Evolutionary conservation across 495 filamentous ascomycete genomes (phyloP), one percentile per base, ranked within the genome.

Genomic region (Lophium mytilinum): DNA sequence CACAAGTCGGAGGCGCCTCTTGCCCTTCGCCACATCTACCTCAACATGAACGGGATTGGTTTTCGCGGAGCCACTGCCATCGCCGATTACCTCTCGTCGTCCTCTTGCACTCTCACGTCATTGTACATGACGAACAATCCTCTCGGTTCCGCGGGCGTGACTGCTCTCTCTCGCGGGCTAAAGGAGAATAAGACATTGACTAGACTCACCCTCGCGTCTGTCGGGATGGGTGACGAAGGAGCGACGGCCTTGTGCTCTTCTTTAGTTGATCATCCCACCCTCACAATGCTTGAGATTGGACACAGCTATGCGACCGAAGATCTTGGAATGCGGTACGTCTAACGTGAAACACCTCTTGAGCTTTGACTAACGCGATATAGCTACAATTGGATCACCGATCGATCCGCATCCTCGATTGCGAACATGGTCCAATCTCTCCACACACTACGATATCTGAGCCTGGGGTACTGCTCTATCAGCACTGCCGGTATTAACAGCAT

Each of bases 81-180:
- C 10, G 63, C 55, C 9, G 18, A 49, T 4, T 75, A 67, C 56
- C 52, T 75, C 30, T 52, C 56, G 1, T 53, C 56, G 11, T 63
- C 69, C 9, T 37, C 62, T 7, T 71, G 69, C 52, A 40, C 41
- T 1, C 17, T 76, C 1, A 59, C 68, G 21, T 67, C 63, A 2
- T 52, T 76, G 4, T 76, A 71, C 51, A 30, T 71, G 6, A 61
- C 67, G 14, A 63, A 55, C 53, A 75, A 75, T 37, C 72, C 69
- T 0, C 45, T 74, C 17, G 68, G 63, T 1, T 63, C 67, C 18
- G 55, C 50, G 11, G 66, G 63, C 0, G 59, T 64, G 5, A 37
- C 47, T 11, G 51, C 50, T 1, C 60, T 75, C 11, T 65, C 72
- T 9, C 41, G 49, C 43, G 64, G 65, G 24, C 45, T 74, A 0